Evolutionary conservation across 139 green algal genomes (phyloP), one percentile per base, ranked within the genome.

Genomic region (Micractinium conductrix): DNA sequence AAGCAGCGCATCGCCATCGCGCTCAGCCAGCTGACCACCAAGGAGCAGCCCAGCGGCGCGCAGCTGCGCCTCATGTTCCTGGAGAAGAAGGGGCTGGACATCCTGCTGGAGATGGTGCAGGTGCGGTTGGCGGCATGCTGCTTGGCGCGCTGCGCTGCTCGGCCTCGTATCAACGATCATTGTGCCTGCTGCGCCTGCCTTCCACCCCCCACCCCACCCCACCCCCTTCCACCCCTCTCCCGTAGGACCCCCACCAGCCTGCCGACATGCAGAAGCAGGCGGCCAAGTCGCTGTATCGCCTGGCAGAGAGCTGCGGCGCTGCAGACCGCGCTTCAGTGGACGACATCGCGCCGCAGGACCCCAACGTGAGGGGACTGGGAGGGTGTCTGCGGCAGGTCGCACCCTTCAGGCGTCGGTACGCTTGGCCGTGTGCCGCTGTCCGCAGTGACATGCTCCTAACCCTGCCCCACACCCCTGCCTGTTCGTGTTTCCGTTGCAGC

Each of bases 81-180:
- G 0, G 90, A 97, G 53, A 84, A 91, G 43, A 81, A 88, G 21
- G 96, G 94, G 37, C 85, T 98, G 78, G 91, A 98, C 30, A 88
- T 99, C 42, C 89, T 99, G 83, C 84, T 98, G 70, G 89, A 95
- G 75, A 92, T 98, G 87, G 75, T 98, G 85, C 88, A 87, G 85
- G 88, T 87, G 68, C 44, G 28, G 53, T 4, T 62, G 5, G 53
- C 19, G 8, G 19, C 53, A 62, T 62, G 53, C 53, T 62, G 53
- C 6, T 62, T 21, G 53, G 8, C 53, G 26, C 26, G 53, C 53
- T 30, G 53, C 53, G 26, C 26, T 62, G 53, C 53, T 19, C 53
- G 24, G 53, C 53, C 10, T n/a, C n/a, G n/a, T n/a, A n/a, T n/a
- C n/a, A n/a, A n/a, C n/a, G n/a, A n/a, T n/a, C n/a, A n/a, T n/a